phyloP scores from a whole-genome alignment of 2,329 filamentous ascomycete genomes.

The Curvularia lunata region DNA sequence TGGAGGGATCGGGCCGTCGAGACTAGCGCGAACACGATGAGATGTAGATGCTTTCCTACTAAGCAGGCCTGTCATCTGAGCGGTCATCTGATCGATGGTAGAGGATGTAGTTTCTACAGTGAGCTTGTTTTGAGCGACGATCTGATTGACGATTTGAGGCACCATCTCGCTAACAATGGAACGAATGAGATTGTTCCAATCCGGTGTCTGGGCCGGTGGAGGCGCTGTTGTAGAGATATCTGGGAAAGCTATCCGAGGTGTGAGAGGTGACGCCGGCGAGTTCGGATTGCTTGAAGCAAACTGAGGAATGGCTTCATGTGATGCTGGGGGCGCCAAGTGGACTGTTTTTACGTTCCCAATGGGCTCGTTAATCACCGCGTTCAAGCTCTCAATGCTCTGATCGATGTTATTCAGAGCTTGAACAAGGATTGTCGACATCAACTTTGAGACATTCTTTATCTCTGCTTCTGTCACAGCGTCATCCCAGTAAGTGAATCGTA shows the following conservation, averaged over 20 bases:
- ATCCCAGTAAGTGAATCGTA: constrained; percentile 43
- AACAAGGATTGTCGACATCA: constrained; percentile 36
- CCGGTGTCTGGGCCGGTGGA: constrained; percentile 20
- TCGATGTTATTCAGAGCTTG: constrained; percentile 30
- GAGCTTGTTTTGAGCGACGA: constrained; percentile 37
- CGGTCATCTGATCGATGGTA: constrained; percentile 38
- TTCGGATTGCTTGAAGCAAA: constrained; percentile 10
- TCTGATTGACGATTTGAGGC: constrained; percentile 42
- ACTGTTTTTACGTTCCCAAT: not conserved
- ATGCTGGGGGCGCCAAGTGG: constrained; percentile 11
- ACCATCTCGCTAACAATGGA: constrained; percentile 45
- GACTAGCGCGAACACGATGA: constrained; percentile 29
- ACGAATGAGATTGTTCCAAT: constrained; percentile 39
- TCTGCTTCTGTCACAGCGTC: constrained; percentile 38
- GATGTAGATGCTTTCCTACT: constrained; percentile 35
- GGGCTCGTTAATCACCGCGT: constrained; percentile 26
- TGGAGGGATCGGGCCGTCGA: constrained; percentile 32
- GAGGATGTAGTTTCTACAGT: constrained; percentile 24
- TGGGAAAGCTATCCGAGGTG: constrained; percentile 23
- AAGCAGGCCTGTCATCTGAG: constrained; percentile 40
- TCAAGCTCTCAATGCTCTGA: constrained; percentile 37
- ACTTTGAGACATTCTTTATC: constrained; percentile 34
- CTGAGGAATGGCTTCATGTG: constrained; percentile 13
- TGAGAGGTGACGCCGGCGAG: constrained; percentile 22
- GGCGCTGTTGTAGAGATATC: constrained; percentile 11